Conservation (phyloP, 352 stramenopile genomes). For the Globisporangium paroecandrum region DNA sequence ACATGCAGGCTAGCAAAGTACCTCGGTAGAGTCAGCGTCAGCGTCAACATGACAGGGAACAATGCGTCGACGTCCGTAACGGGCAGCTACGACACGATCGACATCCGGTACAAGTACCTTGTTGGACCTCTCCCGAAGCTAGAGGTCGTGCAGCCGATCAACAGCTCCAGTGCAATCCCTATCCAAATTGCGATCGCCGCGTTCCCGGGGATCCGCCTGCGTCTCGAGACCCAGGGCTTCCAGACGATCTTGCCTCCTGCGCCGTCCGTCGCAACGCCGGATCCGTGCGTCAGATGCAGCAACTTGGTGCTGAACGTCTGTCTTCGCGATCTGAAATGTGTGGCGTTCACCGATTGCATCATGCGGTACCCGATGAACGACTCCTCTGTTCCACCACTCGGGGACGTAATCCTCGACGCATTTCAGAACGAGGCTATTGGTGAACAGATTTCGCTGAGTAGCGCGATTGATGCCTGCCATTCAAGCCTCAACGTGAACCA, state of each 20-base stretch:
- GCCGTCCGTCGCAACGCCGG: slow-evolving; percentile 8
- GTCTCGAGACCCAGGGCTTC: slow-evolving; percentile 30
- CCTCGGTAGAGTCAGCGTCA: slow-evolving; percentile 31
- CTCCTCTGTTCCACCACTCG: slow-evolving; percentile 11
- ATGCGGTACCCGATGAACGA: slow-evolving; percentile 21
- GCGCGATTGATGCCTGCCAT: slow-evolving; percentile 33
- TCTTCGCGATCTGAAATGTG: slow-evolving; percentile 45
- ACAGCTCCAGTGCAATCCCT: slow-evolving; percentile 5
- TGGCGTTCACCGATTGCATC: slow-evolving; percentile 54
- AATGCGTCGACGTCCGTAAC: slow-evolving; percentile 9
- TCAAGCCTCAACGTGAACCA: slow-evolving; percentile 26
- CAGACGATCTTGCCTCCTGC: slow-evolving; percentile 18
- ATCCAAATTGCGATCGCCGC: slow-evolving; percentile 4
- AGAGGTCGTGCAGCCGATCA: slow-evolving; percentile 14
- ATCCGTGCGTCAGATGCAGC: slow-evolving; percentile 27
- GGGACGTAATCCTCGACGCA: slow-evolving; percentile 35
- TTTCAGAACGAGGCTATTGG: slow-evolving; percentile 28
- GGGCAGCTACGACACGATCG: slow-evolving; percentile 20
- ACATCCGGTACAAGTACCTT: slow-evolving; percentile 47
- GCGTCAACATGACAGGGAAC: slow-evolving; percentile 22
- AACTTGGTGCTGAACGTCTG: slow-evolving; percentile 41
- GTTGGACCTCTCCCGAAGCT: slow-evolving; percentile 43
- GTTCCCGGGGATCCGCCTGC: slow-evolving; percentile 29
- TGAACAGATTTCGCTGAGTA: slow-evolving; percentile 28
- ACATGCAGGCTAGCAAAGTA: slow-evolving; percentile 45